phyloP scores from a whole-genome alignment of 164 flowering plant genomes.

The Taxillus chinensis region DNA sequence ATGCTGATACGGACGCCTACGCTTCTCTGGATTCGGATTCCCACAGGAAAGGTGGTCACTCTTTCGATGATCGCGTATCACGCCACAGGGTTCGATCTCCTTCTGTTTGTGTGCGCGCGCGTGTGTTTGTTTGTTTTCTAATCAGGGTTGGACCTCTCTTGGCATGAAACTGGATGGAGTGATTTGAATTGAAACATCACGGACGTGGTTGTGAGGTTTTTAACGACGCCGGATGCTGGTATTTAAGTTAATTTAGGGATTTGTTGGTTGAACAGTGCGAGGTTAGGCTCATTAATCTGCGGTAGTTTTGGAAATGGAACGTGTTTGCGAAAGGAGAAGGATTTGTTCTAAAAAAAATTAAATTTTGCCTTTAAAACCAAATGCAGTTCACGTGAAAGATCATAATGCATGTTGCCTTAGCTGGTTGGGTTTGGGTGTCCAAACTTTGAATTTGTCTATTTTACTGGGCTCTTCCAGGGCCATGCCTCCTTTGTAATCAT shows the following conservation, averaged over 20 bases:
- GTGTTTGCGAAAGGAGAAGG: too few relatives aligned
- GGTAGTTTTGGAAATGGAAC: too few relatives aligned
- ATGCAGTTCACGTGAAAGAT: too few relatives aligned
- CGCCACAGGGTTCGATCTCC: conserved; percentile 11
- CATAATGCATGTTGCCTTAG: too few relatives aligned
- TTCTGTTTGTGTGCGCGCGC: background rate
- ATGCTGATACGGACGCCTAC: conserved; percentile 4
- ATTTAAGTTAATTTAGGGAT: background rate
- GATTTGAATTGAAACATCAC: background rate
- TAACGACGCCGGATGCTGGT: too few relatives aligned
- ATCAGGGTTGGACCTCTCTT: background rate
- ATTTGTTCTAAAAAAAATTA: too few relatives aligned
- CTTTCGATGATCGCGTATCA: conserved; percentile 5
- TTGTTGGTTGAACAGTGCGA: background rate
- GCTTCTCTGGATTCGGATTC: background rate
- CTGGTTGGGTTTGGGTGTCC: too few relatives aligned
- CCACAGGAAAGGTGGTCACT: background rate
- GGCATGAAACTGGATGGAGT: background rate
- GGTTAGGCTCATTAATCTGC: too few relatives aligned
- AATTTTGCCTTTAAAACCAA: too few relatives aligned
- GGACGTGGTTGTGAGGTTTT: background rate
- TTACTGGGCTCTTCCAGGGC: too few relatives aligned
- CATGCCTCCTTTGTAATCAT: too few relatives aligned
- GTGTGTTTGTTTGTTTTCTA: background rate
- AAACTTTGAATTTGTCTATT: too few relatives aligned